Percentiles rank a stretch among this genome's conserved stretches.
Evolutionary conservation across 768 basidiomycete species (phyloP).

Genomic region (Agaricus blazei): DNA sequence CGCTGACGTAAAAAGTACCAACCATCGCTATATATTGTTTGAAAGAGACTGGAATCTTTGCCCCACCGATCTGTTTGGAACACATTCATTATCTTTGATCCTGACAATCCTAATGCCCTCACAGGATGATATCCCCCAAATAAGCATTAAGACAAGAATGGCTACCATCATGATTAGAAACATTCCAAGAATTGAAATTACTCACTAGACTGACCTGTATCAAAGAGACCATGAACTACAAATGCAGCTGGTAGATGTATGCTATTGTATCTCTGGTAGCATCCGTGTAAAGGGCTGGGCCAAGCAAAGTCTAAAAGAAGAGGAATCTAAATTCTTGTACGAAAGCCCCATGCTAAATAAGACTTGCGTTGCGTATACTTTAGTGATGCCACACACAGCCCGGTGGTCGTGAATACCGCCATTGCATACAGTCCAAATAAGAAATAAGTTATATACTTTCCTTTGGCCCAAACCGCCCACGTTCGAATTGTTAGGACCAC

Average conservation of each 20-base stretch:
- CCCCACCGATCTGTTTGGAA: background rate
- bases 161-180: background rate
- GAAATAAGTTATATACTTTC: background rate
- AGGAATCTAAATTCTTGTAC: too few relatives aligned
- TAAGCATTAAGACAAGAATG: background rate
- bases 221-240: background rate
- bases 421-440: background rate
- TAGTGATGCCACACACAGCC: background rate
- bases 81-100: background rate
- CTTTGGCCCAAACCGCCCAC: background rate
- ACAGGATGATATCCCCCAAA: background rate
- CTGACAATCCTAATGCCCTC: background rate
- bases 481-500: constrained; percentile 2
- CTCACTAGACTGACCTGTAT: background rate
- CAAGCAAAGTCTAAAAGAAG: too few relatives aligned
- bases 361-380: background rate
- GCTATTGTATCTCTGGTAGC: background rate
- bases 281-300: too few relatives aligned
- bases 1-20: background rate
- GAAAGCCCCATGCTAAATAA: background rate
- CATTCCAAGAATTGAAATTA: background rate
- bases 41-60: background rate
- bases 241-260: background rate
- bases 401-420: too few relatives aligned
- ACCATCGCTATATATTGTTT: background rate